A percentile compares a stretch with the other conserved stretches of the same genome.
phyloP scores from a whole-genome alignment of 2,329 filamentous ascomycete species.

The Fusarium nisikadoi region DNA sequence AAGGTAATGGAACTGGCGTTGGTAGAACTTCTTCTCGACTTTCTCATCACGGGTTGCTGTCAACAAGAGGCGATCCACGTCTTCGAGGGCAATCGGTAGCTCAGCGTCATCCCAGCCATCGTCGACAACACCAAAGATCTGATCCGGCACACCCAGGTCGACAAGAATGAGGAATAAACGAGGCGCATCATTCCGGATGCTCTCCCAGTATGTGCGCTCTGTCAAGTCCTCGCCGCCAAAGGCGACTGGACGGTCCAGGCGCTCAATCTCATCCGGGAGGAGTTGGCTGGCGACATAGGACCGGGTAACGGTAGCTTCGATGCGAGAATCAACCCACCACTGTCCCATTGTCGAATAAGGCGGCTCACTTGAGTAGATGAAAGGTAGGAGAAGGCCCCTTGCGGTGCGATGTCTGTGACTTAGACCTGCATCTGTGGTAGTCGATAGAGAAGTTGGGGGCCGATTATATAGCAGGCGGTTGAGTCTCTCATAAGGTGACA shows the following conservation, averaged over 20 bases:
- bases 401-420: conserved; percentile 12
- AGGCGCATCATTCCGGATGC: conserved; percentile 76
- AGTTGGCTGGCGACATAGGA: conserved; percentile 74
- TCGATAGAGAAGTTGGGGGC: conserved; percentile 8
- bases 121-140: conserved; percentile 80
- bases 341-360: conserved; percentile 49
- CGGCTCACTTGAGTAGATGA: conserved; percentile 17
- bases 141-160: conserved; percentile 75
- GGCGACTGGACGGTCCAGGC: conserved; percentile 69
- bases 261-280: conserved; percentile 69
- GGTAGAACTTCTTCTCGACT: conserved; percentile 75
- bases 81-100: conserved; percentile 73
- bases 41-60: conserved; percentile 68
- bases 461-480: conserved; percentile 7
- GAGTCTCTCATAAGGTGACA: conserved; percentile 14
- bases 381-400: conserved; percentile 26
- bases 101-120: conserved; percentile 82
- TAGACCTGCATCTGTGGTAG: conserved; percentile 37
- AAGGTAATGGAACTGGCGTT: conserved; percentile 77
- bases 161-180: conserved; percentile 77
- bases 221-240: conserved; percentile 74
- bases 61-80: conserved; percentile 71
- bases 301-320: conserved; percentile 75
- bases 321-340: conserved; percentile 79
- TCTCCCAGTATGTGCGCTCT: conserved; percentile 81